Conservation (phyloP, 2,329 filamentous ascomycete genomes). For the Proliferodiscus dingleyae region DNA sequence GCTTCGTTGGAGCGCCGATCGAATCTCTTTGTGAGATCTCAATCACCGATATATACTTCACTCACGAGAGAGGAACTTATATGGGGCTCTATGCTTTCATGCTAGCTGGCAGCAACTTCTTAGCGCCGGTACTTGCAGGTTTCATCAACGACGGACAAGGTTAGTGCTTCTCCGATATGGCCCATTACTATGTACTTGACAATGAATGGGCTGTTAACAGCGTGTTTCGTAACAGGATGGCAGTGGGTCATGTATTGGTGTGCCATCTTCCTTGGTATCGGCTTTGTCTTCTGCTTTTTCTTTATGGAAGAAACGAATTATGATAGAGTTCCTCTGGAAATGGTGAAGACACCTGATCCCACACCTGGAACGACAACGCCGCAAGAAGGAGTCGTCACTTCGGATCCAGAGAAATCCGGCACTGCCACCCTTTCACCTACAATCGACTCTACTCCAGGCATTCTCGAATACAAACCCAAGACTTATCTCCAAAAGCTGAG, state of each 20-base stretch:
- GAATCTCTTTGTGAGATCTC: slow-evolving; percentile 31
- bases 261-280: slow-evolving; percentile 46
- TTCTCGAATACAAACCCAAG: slow-evolving; percentile 17
- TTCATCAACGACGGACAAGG: slow-evolving; percentile 43
- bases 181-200: too few relatives aligned
- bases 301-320: slow-evolving; percentile 56
- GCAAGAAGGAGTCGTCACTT: slow-evolving; percentile 6
- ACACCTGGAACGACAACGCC: slow-evolving; percentile 12
- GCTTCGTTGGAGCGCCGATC: slow-evolving; percentile 26
- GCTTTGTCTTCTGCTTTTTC: slow-evolving; percentile 50
- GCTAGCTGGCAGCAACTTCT: slow-evolving; percentile 40
- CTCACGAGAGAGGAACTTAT: slow-evolving; percentile 39
- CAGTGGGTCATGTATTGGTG: slow-evolving; percentile 48
- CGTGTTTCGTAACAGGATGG: not conserved
- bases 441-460: slow-evolving; percentile 1
- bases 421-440: not conserved
- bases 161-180: slow-evolving; percentile 1
- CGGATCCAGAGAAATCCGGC: slow-evolving; percentile 15
- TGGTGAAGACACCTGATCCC: slow-evolving; percentile 1
- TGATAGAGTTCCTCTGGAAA: slow-evolving; percentile 18
- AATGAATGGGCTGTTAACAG: not conserved
- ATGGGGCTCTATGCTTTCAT: slow-evolving; percentile 41
- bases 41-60: slow-evolving; percentile 37
- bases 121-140: slow-evolving; percentile 44
- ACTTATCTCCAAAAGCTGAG: slow-evolving; percentile 26